Evolutionary conservation across 2,329 filamentous ascomycete species (phyloP), one percentile per base, ranked within the genome.

Genomic region (Cercospora brassicicola): DNA sequence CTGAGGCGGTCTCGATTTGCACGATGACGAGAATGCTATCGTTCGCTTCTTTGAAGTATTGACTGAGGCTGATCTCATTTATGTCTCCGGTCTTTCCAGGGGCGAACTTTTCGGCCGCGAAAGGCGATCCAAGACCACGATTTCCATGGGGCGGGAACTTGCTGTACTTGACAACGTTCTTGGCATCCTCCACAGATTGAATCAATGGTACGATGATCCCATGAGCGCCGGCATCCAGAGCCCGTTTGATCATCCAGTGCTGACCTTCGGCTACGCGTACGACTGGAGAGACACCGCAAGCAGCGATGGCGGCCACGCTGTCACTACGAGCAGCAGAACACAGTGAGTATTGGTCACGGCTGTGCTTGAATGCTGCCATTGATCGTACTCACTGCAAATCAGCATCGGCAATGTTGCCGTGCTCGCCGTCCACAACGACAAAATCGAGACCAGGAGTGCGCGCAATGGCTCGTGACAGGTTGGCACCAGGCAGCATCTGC

Each of bases 241-340:
- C 87, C 61, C 86, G 80, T 75, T 89, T 88, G 67, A 88, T 85
- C 85, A 88, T 87, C 86, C 85, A 88, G 59, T 83, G 81, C 77
- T 88, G 85, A 65, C 86, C 86, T 28, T 84, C 85, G 13, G 85
- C 81, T 51, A 88, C 84, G 9, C 73, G 78, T 20, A 84, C 81
- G 11, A 83, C 70, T 4, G 82, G 82, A 42, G 78, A 81, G 26
- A 82, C 79, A 11, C 80, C 80, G 62, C 80, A 80, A 26, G 79
- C 78, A 39, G 81, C 81, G 59, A 83, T 82, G 20, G 82, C 81
- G n/a, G 82, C 83, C 13, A 87, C 84, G 60, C 83, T 82, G 74
- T 87, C 84, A 71, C 53, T 56, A 26, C 26, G n/a, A 31, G 53
- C 53, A 15, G 53, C 28, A n/a, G 30, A 56, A 31, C 11, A n/a